Evolutionary conservation across 148 eudicot genomes (phyloP).

Genomic region (Spergularia bocconei): DNA sequence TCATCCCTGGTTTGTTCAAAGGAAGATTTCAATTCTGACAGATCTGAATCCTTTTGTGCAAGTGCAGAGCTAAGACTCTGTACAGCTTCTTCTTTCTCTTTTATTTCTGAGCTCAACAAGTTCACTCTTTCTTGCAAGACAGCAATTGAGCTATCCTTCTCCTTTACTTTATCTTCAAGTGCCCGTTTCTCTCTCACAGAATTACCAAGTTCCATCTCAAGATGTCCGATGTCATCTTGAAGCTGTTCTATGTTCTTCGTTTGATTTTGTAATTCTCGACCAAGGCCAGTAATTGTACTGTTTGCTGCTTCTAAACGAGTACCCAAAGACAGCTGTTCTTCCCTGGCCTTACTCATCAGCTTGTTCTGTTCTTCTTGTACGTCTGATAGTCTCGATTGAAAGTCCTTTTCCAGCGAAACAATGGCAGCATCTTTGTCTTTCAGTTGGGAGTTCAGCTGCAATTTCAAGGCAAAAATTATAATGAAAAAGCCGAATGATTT

Average conservation of each 20-base stretch:
- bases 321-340: slow-evolving; percentile 52
- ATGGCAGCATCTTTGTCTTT: slow-evolving; percentile 58
- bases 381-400: slow-evolving; percentile 43
- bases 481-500: background rate
- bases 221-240: slow-evolving; percentile 39
- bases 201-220: slow-evolving; percentile 37
- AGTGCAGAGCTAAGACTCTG: slow-evolving; percentile 42
- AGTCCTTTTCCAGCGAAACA: slow-evolving; percentile 59
- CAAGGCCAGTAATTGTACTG: slow-evolving; percentile 45
- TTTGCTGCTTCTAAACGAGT: slow-evolving; percentile 58
- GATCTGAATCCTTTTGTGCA: slow-evolving; percentile 47
- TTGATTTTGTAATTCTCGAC: slow-evolving; percentile 50
- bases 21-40: slow-evolving; percentile 34
- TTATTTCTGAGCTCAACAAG: slow-evolving; percentile 56
- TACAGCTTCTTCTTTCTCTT: slow-evolving; percentile 57
- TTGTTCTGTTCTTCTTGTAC: slow-evolving; percentile 53
- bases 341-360: slow-evolving; percentile 50
- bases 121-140: slow-evolving; percentile 56
- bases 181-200: slow-evolving; percentile 44
- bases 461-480: slow-evolving; percentile 1
- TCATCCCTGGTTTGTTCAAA: slow-evolving; percentile 45
- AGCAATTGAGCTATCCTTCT: slow-evolving; percentile 52
- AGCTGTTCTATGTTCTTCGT: slow-evolving; percentile 48
- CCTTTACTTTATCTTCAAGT: slow-evolving; percentile 58
- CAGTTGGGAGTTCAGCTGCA: slow-evolving; percentile 61